Conservation (phyloP, 768 basidiomycete genomes). For the Pulveroboletus sp. region DNA sequence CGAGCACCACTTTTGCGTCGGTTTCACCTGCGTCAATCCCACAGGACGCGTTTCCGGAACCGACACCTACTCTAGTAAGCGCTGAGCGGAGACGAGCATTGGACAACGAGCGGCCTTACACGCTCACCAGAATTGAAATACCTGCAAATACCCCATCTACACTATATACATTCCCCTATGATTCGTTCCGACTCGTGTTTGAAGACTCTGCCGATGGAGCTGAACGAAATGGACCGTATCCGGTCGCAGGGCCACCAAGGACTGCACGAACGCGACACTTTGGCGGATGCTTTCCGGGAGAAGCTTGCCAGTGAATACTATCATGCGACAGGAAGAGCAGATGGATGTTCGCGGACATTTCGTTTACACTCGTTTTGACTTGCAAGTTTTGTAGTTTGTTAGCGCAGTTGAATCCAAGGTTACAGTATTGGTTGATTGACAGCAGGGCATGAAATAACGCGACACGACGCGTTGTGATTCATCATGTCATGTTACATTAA, state of each 20-base stretch:
- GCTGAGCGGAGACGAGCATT: neutral
- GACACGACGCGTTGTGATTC: too few species aligned
- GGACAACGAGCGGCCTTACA: neutral
- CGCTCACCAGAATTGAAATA: neutral
- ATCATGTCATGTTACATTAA: too few species aligned
- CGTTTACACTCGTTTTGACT: neutral
- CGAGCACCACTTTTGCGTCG: neutral
- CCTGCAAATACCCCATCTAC: neutral
- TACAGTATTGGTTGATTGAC: too few species aligned
- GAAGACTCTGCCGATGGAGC: neutral
- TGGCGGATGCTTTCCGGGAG: conserved; percentile 9
- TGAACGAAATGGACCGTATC: conserved; percentile 7
- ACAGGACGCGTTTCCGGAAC: conserved; percentile 21
- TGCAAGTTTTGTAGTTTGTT: neutral
- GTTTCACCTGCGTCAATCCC: conserved; percentile 10
- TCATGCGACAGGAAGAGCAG: neutral
- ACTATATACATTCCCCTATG: conserved; percentile 12
- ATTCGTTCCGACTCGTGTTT: conserved; percentile 20
- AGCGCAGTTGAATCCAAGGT: neutral
- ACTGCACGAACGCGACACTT: conserved; percentile 13
- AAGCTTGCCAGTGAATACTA: conserved; percentile 10
- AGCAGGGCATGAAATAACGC: too few species aligned
- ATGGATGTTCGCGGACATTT: neutral
- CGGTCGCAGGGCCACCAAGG: conserved; percentile 1
- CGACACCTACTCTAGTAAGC: conserved; percentile 8